Base-by-base conservation (phyloP, 2,329 filamentous ascomycete species). In the Exophiala phaeomuriformis region DNA sequence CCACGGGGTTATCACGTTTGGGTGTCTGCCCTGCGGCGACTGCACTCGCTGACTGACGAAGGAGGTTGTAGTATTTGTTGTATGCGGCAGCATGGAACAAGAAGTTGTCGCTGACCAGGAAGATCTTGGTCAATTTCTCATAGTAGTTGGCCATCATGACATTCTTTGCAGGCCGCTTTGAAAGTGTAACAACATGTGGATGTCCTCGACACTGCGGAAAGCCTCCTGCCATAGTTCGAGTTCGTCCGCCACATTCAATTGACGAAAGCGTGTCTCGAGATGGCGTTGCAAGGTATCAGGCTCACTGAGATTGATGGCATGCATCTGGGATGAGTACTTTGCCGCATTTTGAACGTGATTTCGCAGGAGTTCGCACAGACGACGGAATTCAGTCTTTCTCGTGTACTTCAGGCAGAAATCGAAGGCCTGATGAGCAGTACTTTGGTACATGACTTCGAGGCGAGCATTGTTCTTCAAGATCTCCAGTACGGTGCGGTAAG, bases 61-160 rank as follows among this genome's bases (percentile, higher is more conserved):
- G 84, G 33, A 98, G 83, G 69, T 90, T 95, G 79, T 95, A 97
- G 78, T 96, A 97, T 65, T 91, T 82, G 64, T 90, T 94, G 89
- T 90, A 98, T 58, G 93, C 90, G 51, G 93, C 93, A 63, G 93
- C 93, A 69, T 98, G 93, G 84, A 98, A 98, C 43, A 98, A 84
- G 71, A 97, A 97, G 79, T 98, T 98, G 76, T 97, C 93, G 71
- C 91, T 95, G 63, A 97, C 93, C 59, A 98, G 82, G 80, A 98
- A 98, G 71, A 98, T 98, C 61, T 90, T 84, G 39, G 93, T 96
- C 54, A 98, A 84, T 77, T 97, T 97, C 80, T 98, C 93, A 74
- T 97, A 98, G 80, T 98, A 98, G 78, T 97, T 98, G 75, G 93
- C 93, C 93, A 98, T 98, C 93, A 98, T 97, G 69, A 96, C 80